Base-by-base conservation (phyloP, 2,329 filamentous ascomycete genomes). In the Penicillium sp. region DNA sequence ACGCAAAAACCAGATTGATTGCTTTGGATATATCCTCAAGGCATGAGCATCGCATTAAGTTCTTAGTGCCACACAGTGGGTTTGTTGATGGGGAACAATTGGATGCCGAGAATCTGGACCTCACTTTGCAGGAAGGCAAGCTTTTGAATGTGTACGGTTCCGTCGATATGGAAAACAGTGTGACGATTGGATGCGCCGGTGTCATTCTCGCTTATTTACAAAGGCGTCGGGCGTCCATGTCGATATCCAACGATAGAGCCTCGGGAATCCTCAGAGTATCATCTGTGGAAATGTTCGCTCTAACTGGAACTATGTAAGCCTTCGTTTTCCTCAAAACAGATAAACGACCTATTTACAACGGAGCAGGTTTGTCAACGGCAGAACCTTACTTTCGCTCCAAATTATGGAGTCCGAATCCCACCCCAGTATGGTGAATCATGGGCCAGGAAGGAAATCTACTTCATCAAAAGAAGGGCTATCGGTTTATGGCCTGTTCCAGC, bases 181-280 rank as follows among this genome's bases (percentile, higher is more conserved):
- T 86, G 12, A 87, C 88, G 73, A 74, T 95, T 42, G 87, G 88
- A 3, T 97, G 93, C 68, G 86, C 85, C 24, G 88, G 90, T n/a
- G 90, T 89, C 26, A 72, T 97, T 2, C 70, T 97, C n/a, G 77
- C 79, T 5, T 87, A 93, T n/a, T n/a, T n/a, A n/a, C n/a, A n/a
- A n/a, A n/a, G n/a, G n/a, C n/a, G n/a, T n/a, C n/a, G n/a, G n/a
- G n/a, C n/a, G n/a, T n/a, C n/a, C n/a, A n/a, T n/a, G n/a, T n/a
- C n/a, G n/a, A n/a, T n/a, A n/a, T n/a, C n/a, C n/a, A n/a, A n/a
- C n/a, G n/a, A n/a, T n/a, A n/a, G n/a, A n/a, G n/a, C n/a, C n/a
- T n/a, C n/a, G n/a, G n/a, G n/a, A n/a, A n/a, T n/a, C n/a, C n/a
- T n/a, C n/a, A n/a, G n/a, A n/a, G n/a, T n/a, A n/a, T n/a, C n/a